Evolutionary conservation across 169 alveolate species (phyloP).

Genomic region (Plasmodium falciparum): DNA sequence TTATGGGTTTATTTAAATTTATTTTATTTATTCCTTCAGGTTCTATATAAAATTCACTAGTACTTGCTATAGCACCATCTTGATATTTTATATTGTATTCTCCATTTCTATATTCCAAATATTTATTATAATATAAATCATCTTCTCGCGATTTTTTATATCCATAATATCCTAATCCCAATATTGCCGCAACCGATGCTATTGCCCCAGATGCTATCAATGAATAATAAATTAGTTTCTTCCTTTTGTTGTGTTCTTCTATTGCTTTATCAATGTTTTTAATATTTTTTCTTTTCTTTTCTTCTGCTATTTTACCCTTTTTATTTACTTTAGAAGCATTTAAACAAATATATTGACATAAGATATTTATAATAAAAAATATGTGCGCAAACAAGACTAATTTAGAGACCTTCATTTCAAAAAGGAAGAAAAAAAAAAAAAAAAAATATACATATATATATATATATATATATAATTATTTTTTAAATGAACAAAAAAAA

Average conservation of each 20-base stretch:
- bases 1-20: constrained; percentile 21
- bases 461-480: too few relatives aligned
- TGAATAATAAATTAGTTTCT: constrained; percentile 18
- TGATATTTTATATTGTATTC: constrained; percentile 12
- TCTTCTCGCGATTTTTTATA: background rate
- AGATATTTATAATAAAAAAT: background rate
- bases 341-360: background rate
- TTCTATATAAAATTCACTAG: constrained; percentile 32
- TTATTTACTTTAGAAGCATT: too few relatives aligned
- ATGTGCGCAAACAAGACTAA: too few relatives aligned
- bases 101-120: background rate
- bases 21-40: constrained; percentile 62
- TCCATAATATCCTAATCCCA: constrained; percentile 40
- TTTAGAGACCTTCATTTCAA: too few relatives aligned
- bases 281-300: background rate
- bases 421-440: too few relatives aligned
- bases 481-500: too few relatives aligned
- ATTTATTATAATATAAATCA: background rate
- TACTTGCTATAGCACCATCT: constrained; percentile 36
- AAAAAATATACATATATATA: too few relatives aligned
- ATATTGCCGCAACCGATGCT: constrained; percentile 10
- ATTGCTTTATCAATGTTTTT: constrained; percentile 14
- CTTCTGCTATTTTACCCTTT: background rate
- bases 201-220: constrained; percentile 22
- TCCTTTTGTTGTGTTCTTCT: constrained; percentile 4